Evolutionary conservation across 2,329 filamentous ascomycete species (phyloP), one percentile per base, ranked within the genome.

Genomic region (Fusarium sp.): DNA sequence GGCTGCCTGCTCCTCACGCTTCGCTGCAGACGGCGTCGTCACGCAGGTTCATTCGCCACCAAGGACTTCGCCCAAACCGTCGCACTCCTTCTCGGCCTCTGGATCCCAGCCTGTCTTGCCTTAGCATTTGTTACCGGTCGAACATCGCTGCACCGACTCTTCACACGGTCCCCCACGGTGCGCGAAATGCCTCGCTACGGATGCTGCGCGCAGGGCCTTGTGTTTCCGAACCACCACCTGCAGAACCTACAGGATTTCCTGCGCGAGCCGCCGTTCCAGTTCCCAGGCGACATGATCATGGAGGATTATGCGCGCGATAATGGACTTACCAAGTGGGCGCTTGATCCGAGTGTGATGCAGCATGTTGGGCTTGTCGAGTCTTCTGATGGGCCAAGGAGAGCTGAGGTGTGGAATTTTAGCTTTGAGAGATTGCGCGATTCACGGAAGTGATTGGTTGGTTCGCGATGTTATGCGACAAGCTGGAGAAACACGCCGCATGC

Each of bases 121-220:
- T 65, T 79, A 6, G 73, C 72, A 10, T 79, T 79, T 22, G 35
- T 75, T 1, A 70, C 74, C 0, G 78, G 78, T 0, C 72, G 77
- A 2, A 58, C 74, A 7, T 73, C 77, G 4, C 53, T 74, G 5
- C 62, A 70, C 20, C 72, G 76, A 15, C 17, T 78, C 7, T 73
- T 61, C 7, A 65, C 58, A 52, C 71, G 3, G 17, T 70, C n/a
- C 3, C 69, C 49, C 5, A 65, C 73, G 22, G 74, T 78, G 1
- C 73, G 75, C 8, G 74, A 78, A 66, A 80, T 80, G 78, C 74
- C 76, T 13, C 70, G 72, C 7, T 80, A 79, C 41, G 79, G 79
- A 1, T 81, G 79, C 60, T 80, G 79, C 56, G 75, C 79, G 0
- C 79, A 81, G 55, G 79, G 79, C 1, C 65, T 80, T 3, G 74